phyloP scores from a whole-genome alignment of 2,329 filamentous ascomycete genomes.

The Epichloe gansuensis region DNA sequence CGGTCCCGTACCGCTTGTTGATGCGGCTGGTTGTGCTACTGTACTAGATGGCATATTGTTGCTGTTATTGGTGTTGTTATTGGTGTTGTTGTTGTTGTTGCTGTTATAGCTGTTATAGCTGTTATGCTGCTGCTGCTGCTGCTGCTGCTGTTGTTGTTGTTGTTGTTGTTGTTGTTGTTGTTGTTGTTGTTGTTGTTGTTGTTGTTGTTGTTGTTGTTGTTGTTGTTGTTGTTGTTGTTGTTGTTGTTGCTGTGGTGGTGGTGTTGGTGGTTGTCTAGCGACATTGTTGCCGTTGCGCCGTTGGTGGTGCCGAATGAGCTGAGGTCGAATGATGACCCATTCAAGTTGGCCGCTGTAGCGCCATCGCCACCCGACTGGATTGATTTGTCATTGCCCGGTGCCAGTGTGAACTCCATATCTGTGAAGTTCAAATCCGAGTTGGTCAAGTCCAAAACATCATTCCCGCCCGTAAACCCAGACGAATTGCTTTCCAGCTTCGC shows the following conservation, averaged over 20 bases:
- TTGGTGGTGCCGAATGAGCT: constrained; percentile 28
- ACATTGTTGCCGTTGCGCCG: constrained; percentile 16
- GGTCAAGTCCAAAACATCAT: constrained; percentile 8
- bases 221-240: background rate
- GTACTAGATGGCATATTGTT: constrained; percentile 17
- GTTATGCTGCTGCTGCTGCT: too few relatives aligned
- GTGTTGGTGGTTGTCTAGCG: constrained; percentile 12
- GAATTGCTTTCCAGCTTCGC: constrained; percentile 13
- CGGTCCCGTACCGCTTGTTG: constrained; percentile 5
- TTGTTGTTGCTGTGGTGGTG: too few relatives aligned
- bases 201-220: constrained; percentile 7
- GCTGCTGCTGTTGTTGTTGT: constrained; percentile 7
- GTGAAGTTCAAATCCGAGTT: constrained; percentile 39
- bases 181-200: constrained; percentile 3
- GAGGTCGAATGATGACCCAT: constrained; percentile 33
- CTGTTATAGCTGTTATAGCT: too few relatives aligned
- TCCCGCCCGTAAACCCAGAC: constrained; percentile 10
- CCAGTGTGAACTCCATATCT: constrained; percentile 44
- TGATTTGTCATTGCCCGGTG: constrained; percentile 25
- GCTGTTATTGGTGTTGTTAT: constrained; percentile 5
- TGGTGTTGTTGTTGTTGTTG: too few relatives aligned
- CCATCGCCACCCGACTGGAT: constrained; percentile 9
- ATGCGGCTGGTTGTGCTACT: constrained; percentile 8
- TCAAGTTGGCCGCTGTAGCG: constrained; percentile 8
- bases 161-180: background rate